A percentile compares a stretch with the other conserved stretches of the same genome.
phyloP scores from a whole-genome alignment of 2,329 filamentous ascomycete species.

The Hyphodiscus sp. region DNA sequence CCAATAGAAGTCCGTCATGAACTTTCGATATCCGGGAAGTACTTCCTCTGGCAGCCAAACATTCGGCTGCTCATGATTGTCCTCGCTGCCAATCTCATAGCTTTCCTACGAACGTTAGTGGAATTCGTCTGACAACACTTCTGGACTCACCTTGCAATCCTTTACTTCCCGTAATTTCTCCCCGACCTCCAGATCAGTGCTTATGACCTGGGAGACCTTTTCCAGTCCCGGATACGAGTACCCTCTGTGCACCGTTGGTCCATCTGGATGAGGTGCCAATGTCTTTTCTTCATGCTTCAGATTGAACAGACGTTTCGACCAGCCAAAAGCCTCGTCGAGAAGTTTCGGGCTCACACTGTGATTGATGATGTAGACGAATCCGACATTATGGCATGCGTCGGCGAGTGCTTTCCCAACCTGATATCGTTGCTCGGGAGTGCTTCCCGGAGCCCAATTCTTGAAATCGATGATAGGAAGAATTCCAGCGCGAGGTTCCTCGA shows the following conservation, averaged over 20 bases:
- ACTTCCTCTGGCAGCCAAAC: slow-evolving; percentile 41
- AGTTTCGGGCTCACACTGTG: slow-evolving; percentile 36
- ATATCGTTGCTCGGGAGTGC: slow-evolving; percentile 25
- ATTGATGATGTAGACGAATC: slow-evolving; percentile 42
- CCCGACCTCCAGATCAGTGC: slow-evolving; percentile 35
- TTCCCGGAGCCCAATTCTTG: slow-evolving; percentile 11
- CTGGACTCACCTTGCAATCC: slow-evolving; percentile 43
- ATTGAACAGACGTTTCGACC: slow-evolving; percentile 38
- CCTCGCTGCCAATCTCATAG: slow-evolving; percentile 45
- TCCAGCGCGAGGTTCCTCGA: not conserved
- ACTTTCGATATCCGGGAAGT: slow-evolving; percentile 40
- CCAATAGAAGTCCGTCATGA: slow-evolving; percentile 45
- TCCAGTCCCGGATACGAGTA: slow-evolving; percentile 49
- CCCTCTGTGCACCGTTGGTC: slow-evolving; percentile 44
- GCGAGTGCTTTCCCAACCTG: slow-evolving; percentile 34
- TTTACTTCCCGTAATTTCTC: slow-evolving; percentile 38
- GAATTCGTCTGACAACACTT: not conserved
- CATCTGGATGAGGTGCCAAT: slow-evolving; percentile 42
- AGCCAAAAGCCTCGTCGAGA: slow-evolving; percentile 38
- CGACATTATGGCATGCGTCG: slow-evolving; percentile 37
- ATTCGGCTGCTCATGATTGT: slow-evolving; percentile 39
- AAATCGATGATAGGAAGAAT: slow-evolving; percentile 24
- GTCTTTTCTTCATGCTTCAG: slow-evolving; percentile 40
- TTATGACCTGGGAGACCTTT: slow-evolving; percentile 43
- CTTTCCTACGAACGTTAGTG: slow-evolving; percentile 37